Base-by-base conservation (phyloP, 1,139 yeast genomes). In the Saccharomycopsis hybrid region DNA sequence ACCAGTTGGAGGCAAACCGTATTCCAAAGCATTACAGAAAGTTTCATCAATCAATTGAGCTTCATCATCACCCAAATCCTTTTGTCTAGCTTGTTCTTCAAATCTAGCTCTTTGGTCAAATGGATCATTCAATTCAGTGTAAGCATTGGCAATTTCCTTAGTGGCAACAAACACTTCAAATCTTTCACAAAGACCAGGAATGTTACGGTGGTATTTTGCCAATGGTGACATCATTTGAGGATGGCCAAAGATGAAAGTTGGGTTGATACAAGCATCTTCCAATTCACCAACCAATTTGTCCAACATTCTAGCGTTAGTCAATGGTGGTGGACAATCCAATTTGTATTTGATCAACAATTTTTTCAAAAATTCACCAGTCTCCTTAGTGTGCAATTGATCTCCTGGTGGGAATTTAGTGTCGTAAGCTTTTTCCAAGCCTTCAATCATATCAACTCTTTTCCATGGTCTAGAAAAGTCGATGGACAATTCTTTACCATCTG, bases 141-240 rank as follows among this genome's bases (percentile, higher is more conserved):
- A 92, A 58, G 98, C 98, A 64, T 92, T 92, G 78, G 94, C 85
- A 61, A 92, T 89, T 74, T 92, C 98, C 78, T 92, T 92, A 60
- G 97, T 92, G 54, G 96, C 98, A 58, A 92, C 97, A 64, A 92
- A 92, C 55, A 92, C 97, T 74, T 92, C 98, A 70, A 92, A 92
- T 71, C 98, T 83, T 74, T 92, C 98, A 78, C 97, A 89, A 64
- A 92, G 75, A 62, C 98, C 98, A 53, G 96, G 95, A 59, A 78
- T 77, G 51, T 82, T 77, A 71, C 98, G 85, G 68, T 92, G 89
- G 73, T 86, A 87, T 76, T 92, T 92, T 66, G 98, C 98, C 70
- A 92, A 78, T 58, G 98, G 98, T 55, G 97, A 92, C 98, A 92
- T 92, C 95, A 92, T 88, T 74, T 92, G 97, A 56, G 98, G 98